Base-by-base conservation (phyloP, 2,329 filamentous ascomycete genomes). In the Tympanopsis confertula region DNA sequence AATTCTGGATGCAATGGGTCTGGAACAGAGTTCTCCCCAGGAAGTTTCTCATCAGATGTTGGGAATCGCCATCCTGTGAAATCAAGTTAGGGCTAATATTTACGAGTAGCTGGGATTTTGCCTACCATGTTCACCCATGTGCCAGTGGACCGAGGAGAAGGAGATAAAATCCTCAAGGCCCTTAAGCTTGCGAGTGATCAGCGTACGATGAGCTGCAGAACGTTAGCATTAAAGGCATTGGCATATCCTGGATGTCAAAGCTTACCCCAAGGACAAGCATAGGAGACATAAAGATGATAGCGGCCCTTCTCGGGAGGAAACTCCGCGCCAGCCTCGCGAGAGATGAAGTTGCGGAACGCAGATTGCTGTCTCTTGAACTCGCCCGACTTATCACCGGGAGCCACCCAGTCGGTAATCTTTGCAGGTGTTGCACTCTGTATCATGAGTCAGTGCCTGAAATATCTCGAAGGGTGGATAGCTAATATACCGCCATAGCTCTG, bases 231-330 rank as follows among this genome's bases (percentile, higher is more conserved):
- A 10, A 32, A 5, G 20, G 13, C 14, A 4, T 7, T 10, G 36
- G 35, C 15, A n/a, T 2, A 35, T 24, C 4, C 14, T 37, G 18
- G 14, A 24, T 33, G 37, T 36, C 29, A 19, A 32, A 35, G 19
- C 50, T 61, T 38, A 48, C 68, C 80, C 88, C 88, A 95, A 3
- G 88, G 88, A 59, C 88, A 95, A 5, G 88, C 88, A 60, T 94
- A 94, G 51, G 82, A 89, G 47, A 94, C 82, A 55, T 89, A 98
- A 49, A 98, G 76, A 62, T 98, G 91, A 58, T 98, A 98, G 39
- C 91, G 74, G 38, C 74, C 86, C 62, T 85, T 86, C 62, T 96
- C 89, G 1, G 86, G 74, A 4, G 86, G 83, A 49, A 87, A 95
- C 56, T 79, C 63, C 4, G 85, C 81, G 30, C 74, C 79, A 1